Base-by-base conservation (phyloP, 164 flowering plant genomes). In the Magnolia kwangsiensis region DNA sequence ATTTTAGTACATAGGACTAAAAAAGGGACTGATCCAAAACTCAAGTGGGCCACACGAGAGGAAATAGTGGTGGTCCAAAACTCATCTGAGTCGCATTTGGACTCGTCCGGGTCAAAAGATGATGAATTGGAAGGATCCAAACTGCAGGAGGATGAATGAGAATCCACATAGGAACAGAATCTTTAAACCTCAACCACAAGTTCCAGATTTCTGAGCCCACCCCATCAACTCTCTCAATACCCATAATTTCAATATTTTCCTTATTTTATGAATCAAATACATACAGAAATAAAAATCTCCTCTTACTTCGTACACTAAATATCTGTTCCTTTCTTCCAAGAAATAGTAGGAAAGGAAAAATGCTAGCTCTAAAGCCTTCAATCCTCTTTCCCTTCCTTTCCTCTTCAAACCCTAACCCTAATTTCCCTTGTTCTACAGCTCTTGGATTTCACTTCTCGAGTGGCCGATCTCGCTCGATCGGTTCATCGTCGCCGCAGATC, bases 121-220 rank as follows among this genome's bases (percentile, higher is more conserved):
- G 45, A 37, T 37, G 45, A 4, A 37, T 37, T 37, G 45, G 5
- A 37, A 37, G 45, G 5, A 37, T 4, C 45, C 6, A 37, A 4
- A 3, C 45, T 37, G 45, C 0, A 37, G 45, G 72, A 24, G 49
- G 37, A 58, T 31, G 68, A 64, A 67, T 21, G 27, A 69, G 9
- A 79, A 75, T 75, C 78, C 70, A 50, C 20, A 51, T 63, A 70
- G n/a, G 10, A 73, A 14, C 69, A 69, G 55, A 63, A 4, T 8
- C 72, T 69, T 77, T 68, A 50, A 75, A 84, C 71, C 77, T 83
- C 85, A 79, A 83, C 95, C 95, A 89, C 93, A 84, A 79, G 80
- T 73, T 81, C 66, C 74, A 31, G 78, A 72, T n/a, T 45, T 61
- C 79, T 50, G 64, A 78, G 73, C 77, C 82, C 81, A 76, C 72